A percentile compares a stretch with the other conserved stretches of the same genome.
Evolutionary conservation across 176 grass and related monocot genomes (phyloP).

Genomic region (Triticum monococcum): DNA sequence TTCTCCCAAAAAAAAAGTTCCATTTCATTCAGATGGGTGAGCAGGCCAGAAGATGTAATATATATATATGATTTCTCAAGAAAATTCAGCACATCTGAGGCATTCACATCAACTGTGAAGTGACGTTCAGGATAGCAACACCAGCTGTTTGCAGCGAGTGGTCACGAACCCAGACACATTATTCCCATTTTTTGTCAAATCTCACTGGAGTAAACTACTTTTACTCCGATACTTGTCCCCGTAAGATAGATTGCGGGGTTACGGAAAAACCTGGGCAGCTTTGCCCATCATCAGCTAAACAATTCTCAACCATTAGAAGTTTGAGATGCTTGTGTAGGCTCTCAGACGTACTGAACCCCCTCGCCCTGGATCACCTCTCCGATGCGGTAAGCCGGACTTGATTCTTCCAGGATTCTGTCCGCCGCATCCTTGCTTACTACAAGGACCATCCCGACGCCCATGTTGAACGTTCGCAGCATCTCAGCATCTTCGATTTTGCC

Average conservation of each 20-base stretch:
- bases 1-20: background rate
- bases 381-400: constrained; percentile 42
- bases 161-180: background rate
- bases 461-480: constrained; percentile 94
- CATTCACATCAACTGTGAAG: background rate
- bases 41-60: background rate
- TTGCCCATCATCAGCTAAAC: background rate
- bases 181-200: background rate
- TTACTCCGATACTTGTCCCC: constrained; percentile 4
- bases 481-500: constrained; percentile 76
- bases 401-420: constrained; percentile 45
- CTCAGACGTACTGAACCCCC: constrained; percentile 60
- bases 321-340: background rate
- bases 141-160: background rate
- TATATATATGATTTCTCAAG: background rate
- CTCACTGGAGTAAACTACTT: background rate
- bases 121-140: background rate
- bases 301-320: background rate
- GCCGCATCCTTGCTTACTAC: constrained; percentile 56
- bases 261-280: background rate
- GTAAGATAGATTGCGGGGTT: background rate
- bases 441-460: constrained; percentile 93
- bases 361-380: constrained; percentile 77
- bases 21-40: background rate
- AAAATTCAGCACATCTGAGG: background rate